A percentile compares a stretch with the other conserved stretches of the same genome.
Evolutionary conservation across 495 filamentous ascomycete genomes (phyloP).

Genomic region (Penicillium taxi): DNA sequence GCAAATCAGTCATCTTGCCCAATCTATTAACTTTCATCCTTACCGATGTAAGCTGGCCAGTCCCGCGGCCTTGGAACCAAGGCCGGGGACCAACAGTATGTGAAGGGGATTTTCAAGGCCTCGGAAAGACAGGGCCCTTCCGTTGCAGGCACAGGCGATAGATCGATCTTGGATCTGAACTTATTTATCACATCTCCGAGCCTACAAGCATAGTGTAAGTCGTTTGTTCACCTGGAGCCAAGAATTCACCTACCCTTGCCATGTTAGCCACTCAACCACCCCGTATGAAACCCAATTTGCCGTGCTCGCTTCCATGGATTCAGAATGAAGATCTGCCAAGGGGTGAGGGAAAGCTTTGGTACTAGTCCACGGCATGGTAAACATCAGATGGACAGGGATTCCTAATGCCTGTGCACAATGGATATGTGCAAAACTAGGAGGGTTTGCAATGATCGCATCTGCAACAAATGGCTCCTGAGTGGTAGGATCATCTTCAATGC

Average conservation of each 20-base stretch:
- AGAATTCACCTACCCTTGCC: constrained; percentile 47
- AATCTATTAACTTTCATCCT: constrained; percentile 1
- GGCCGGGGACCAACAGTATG: constrained; percentile 58
- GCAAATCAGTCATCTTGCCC: background rate
- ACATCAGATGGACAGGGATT: constrained; percentile 59
- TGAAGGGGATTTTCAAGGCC: constrained; percentile 50
- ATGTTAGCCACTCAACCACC: constrained; percentile 57
- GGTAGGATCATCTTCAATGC: constrained; percentile 43
- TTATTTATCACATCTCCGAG: constrained; percentile 54
- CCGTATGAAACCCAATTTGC: constrained; percentile 54
- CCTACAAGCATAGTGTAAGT: constrained; percentile 15
- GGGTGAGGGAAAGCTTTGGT: constrained; percentile 52
- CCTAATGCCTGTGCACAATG: constrained; percentile 55
- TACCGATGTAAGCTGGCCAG: constrained; percentile 51
- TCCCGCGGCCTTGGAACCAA: constrained; percentile 55
- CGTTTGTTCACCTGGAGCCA: background rate
- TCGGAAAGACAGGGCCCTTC: constrained; percentile 29
- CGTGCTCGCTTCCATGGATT: constrained; percentile 24
- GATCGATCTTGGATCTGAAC: constrained; percentile 43
- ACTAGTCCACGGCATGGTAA: constrained; percentile 55
- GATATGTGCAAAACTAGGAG: constrained; percentile 58
- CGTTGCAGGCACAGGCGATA: constrained; percentile 40
- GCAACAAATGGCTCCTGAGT: constrained; percentile 48
- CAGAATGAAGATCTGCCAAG: constrained; percentile 39
- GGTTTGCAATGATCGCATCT: constrained; percentile 61